These are phyloP conservation scores for Oryza punctata DNA, from an alignment of 176 grass and related monocot genomes.

Conservation along the genomic window DNA sequence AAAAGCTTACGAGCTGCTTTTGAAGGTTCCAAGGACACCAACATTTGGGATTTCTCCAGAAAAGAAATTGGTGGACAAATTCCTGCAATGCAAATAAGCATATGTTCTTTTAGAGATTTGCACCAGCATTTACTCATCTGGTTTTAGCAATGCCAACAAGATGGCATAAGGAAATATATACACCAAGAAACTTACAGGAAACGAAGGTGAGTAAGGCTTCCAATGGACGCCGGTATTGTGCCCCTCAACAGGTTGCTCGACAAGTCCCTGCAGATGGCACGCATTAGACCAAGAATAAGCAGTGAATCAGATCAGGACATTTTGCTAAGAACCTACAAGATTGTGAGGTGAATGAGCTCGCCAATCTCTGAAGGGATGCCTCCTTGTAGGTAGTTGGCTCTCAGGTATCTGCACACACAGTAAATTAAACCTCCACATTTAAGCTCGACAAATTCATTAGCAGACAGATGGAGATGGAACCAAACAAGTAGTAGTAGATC, in stretches of 20 bases:
- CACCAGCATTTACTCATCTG: not conserved
- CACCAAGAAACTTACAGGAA: conserved; percentile 60
- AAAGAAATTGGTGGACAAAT: conserved; percentile 94
- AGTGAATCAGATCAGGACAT: not conserved
- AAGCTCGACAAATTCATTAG: not conserved
- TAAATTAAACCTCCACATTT: not conserved
- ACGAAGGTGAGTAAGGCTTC: conserved; percentile 65
- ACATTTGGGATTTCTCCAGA: conserved; percentile 87
- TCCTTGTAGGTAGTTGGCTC: conserved; percentile 97
- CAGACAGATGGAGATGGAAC: conserved; percentile 13
- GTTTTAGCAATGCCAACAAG: not conserved
- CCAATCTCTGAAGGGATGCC: conserved; percentile 85
- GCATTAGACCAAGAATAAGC: not conserved
- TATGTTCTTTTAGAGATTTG: not conserved
- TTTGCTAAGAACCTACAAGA: conserved; percentile 58
- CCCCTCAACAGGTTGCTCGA: conserved; percentile 87
- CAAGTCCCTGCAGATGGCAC: conserved; percentile 60
- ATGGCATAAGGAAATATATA: not conserved
- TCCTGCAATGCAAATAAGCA: conserved; percentile 44
- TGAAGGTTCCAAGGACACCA: conserved; percentile 85
- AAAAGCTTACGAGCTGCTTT: conserved; percentile 83
- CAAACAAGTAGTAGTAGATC: not conserved
- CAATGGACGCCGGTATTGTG: conserved; percentile 70
- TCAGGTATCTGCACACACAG: conserved; percentile 61
- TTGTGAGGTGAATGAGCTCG: conserved; percentile 71